These are phyloP conservation scores for Leccinum rimulosum DNA, from an alignment of 768 basidiomycete genomes.

Conservation along the genomic window DNA sequence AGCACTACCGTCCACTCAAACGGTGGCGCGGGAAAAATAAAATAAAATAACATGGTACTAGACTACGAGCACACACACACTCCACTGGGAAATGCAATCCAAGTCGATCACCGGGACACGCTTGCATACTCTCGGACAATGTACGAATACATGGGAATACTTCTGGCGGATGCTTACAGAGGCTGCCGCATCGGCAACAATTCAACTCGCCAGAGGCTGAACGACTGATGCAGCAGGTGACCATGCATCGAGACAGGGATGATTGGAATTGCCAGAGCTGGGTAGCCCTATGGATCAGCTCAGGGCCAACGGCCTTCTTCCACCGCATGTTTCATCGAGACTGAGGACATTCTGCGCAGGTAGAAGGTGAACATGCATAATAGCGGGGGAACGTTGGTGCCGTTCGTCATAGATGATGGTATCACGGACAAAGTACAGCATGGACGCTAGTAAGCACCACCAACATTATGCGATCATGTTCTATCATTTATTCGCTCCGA, in stretches of 20 bases:
- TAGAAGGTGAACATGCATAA: slow-evolving; percentile 19
- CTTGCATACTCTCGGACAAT: slow-evolving; percentile 26
- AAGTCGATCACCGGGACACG: slow-evolving; percentile 30
- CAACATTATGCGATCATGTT: not conserved
- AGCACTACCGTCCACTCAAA: not conserved
- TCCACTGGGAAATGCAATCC: slow-evolving; percentile 23
- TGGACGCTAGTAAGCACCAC: not conserved
- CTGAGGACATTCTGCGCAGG: slow-evolving; percentile 21
- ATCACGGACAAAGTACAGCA: not conserved
- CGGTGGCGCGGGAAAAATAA: slow-evolving; percentile 32
- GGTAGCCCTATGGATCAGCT: slow-evolving; percentile 27
- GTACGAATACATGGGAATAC: slow-evolving; percentile 31
- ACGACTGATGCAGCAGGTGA: slow-evolving; percentile 23
- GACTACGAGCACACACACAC: slow-evolving; percentile 18
- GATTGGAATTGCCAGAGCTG: slow-evolving; percentile 35
- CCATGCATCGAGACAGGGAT: slow-evolving; percentile 17
- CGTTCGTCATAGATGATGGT: not conserved
- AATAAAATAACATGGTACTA: slow-evolving; percentile 19
- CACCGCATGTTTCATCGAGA: slow-evolving; percentile 15
- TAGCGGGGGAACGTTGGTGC: not conserved
- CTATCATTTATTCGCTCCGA: not conserved
- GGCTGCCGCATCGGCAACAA: slow-evolving; percentile 25
- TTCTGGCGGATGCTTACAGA: slow-evolving; percentile 25
- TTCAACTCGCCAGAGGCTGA: slow-evolving; percentile 20
- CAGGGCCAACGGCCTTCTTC: slow-evolving; percentile 16